Conservation (phyloP, 176 grass and related monocot genomes). For the Pharus latifolius region DNA sequence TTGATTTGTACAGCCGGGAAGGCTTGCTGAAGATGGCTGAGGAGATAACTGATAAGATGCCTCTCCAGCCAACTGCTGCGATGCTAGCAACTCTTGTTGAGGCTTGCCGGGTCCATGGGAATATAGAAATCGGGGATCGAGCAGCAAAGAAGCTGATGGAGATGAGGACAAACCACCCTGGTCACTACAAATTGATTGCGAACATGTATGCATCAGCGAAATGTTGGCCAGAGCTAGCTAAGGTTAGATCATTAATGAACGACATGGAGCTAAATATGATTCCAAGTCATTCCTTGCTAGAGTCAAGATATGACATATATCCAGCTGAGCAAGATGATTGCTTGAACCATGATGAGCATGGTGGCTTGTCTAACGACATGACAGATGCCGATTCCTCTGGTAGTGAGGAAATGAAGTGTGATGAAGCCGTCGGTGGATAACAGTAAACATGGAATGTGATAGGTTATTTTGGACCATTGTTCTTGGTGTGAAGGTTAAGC, state of each 20-base stretch:
- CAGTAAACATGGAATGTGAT: background rate
- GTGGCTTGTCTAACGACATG: background rate
- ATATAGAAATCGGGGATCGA: conserved; percentile 37
- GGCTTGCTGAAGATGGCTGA: conserved; percentile 48
- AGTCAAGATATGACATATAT: conserved; percentile 14
- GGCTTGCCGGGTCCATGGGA: conserved; percentile 44
- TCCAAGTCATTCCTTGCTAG: conserved; percentile 33
- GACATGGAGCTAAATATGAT: conserved; percentile 39
- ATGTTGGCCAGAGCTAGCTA: conserved; percentile 51
- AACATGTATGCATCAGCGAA: conserved; percentile 53
- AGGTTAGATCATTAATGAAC: conserved; percentile 46
- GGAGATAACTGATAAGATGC: conserved; percentile 38
- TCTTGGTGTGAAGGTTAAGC: background rate
- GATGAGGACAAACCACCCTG: conserved; percentile 42
- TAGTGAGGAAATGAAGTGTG: conserved; percentile 33
- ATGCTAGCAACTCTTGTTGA: conserved; percentile 58
- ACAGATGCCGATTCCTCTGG: conserved; percentile 35
- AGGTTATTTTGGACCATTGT: background rate
- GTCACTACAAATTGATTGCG: conserved; percentile 53
- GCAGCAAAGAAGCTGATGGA: conserved; percentile 48
- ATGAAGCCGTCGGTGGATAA: conserved; percentile 36
- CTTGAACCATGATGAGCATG: background rate
- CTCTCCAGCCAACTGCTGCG: conserved; percentile 47
- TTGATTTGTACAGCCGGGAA: conserved; percentile 53
- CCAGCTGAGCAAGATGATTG: conserved; percentile 5